These are phyloP conservation scores for Arthrobotrys musiformis DNA, from an alignment of 2,329 filamentous ascomycete genomes.

Conservation along the genomic window DNA sequence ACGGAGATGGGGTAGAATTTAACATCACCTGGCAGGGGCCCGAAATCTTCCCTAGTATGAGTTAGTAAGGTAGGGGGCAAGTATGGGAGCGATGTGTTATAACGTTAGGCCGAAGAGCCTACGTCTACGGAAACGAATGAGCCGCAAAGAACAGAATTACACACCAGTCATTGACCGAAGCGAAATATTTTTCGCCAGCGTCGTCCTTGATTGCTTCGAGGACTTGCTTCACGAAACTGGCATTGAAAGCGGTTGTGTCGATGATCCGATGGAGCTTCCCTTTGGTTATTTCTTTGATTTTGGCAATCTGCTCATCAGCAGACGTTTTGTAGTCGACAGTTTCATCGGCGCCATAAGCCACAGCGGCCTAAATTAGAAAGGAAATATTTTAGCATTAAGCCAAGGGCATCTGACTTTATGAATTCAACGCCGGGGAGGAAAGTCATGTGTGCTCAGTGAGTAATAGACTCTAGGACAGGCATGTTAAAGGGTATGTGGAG, in stretches of 20 bases:
- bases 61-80: not conserved
- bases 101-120: too few species aligned
- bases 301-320: constrained; percentile 31
- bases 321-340: constrained; percentile 47
- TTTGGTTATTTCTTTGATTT: constrained; percentile 34
- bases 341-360: constrained; percentile 35
- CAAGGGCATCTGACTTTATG: not conserved
- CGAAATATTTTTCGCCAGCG: constrained; percentile 33
- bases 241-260: constrained; percentile 32
- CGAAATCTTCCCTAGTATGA: constrained; percentile 37
- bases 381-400: not conserved
- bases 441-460: not conserved
- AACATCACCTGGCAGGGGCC: constrained; percentile 26
- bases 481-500: not conserved
- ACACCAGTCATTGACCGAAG: constrained; percentile 51
- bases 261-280: constrained; percentile 41
- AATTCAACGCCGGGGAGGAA: not conserved
- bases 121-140: too few species aligned
- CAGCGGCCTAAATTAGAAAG: constrained; percentile 21
- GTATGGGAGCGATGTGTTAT: too few species aligned
- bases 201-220: constrained; percentile 38
- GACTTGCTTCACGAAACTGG: constrained; percentile 13
- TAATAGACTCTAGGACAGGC: not conserved
- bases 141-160: too few species aligned
- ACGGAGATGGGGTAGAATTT: constrained; percentile 26